Evolutionary conservation across 768 basidiomycete species (phyloP).

Genomic region (Tulasnella sp.): DNA sequence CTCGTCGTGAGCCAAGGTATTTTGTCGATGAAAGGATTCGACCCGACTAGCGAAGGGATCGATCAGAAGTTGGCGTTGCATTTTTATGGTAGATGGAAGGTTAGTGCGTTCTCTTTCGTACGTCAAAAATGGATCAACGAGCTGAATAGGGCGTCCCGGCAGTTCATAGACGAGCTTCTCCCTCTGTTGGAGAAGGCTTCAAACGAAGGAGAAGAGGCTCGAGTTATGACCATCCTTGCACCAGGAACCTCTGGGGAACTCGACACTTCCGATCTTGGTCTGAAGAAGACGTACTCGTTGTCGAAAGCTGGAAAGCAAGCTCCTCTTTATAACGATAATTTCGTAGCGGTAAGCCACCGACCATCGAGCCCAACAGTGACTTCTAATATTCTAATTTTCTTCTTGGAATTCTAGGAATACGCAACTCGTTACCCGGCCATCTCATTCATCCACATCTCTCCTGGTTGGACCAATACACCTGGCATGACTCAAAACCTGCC

Average conservation of each 20-base stretch:
- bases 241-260: not conserved
- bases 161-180: slow-evolving; percentile 20
- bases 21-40: slow-evolving; percentile 16
- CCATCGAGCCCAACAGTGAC: too few relatives aligned
- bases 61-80: slow-evolving; percentile 22
- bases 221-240: slow-evolving; percentile 13
- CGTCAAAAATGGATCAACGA: too few relatives aligned
- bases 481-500: not conserved
- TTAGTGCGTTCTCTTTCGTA: not conserved
- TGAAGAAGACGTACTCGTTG: slow-evolving; percentile 19
- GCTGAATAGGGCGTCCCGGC: not conserved
- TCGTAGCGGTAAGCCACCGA: slow-evolving; percentile 7
- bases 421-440: slow-evolving; percentile 13
- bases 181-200: slow-evolving; percentile 19
- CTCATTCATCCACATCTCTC: slow-evolving; percentile 17
- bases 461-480: slow-evolving; percentile 16
- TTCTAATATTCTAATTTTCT: not conserved
- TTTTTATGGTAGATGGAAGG: slow-evolving; percentile 22
- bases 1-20: slow-evolving; percentile 21
- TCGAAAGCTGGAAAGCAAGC: not conserved
- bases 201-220: slow-evolving; percentile 19
- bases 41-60: slow-evolving; percentile 21
- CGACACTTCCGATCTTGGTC: slow-evolving; percentile 6
- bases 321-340: slow-evolving; percentile 6
- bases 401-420: slow-evolving; percentile 15